A percentile compares a stretch with the other conserved stretches of the same genome.
phyloP scores from a whole-genome alignment of 2,329 filamentous ascomycete species.

The Claviceps maximensis region DNA sequence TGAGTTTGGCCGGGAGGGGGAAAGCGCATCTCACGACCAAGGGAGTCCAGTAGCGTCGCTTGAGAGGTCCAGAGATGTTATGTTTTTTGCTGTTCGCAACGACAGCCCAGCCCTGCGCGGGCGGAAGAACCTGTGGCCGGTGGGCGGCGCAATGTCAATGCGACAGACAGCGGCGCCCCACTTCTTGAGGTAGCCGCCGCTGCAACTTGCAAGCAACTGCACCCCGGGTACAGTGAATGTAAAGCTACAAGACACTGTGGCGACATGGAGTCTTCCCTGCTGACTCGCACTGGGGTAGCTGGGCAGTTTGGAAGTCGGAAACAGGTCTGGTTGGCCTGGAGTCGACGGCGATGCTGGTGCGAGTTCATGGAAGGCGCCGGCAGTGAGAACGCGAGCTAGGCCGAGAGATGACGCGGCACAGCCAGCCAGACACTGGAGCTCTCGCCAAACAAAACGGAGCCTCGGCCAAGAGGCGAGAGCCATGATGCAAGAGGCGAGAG shows the following conservation, averaged over 20 bases:
- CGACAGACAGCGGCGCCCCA: background rate
- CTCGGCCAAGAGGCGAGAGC: background rate
- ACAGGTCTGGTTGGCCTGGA: no score
- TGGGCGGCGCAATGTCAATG: background rate
- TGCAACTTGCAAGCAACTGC: background rate
- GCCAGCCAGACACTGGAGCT: background rate
- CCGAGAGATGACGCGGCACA: background rate
- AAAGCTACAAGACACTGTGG: background rate
- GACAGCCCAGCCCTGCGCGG: background rate
- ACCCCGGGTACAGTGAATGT: background rate
- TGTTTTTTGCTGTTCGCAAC: slow-evolving; percentile 1
- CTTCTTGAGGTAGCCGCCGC: background rate
- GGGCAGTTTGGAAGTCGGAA: no score
- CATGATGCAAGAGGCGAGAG: background rate
- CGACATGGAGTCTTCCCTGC: background rate
- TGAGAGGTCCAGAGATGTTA: background rate
- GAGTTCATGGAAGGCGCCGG: background rate
- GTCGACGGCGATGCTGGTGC: background rate
- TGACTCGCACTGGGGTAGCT: background rate
- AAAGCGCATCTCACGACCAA: background rate
- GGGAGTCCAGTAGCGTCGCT: background rate
- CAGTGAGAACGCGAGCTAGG: background rate
- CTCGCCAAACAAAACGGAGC: background rate
- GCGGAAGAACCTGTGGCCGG: slow-evolving; percentile 4
- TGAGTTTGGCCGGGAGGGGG: background rate